Base-by-base conservation (phyloP, 208 protist species). In the Herpetomonas muscarum region DNA sequence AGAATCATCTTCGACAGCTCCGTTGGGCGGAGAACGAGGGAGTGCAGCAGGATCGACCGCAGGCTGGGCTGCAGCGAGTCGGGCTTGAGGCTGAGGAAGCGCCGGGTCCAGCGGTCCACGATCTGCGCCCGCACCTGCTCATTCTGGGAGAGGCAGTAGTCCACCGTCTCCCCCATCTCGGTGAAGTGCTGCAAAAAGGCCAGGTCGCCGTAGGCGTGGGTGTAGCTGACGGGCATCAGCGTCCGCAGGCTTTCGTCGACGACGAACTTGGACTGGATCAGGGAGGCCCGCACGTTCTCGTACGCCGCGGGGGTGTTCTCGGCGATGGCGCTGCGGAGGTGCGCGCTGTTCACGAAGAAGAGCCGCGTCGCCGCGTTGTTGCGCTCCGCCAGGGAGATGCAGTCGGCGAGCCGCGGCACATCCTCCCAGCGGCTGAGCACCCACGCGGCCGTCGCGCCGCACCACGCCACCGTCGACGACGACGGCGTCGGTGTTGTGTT, bases 151-250 rank as follows among this genome's bases (percentile, higher is more conserved):
- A 88, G 61, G 37, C 72, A 62, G 71, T 90, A 90, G 39, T 85
- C 87, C 12, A 99, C 75, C 19, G 99, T 85, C 77, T 99, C 98
- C 81, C 99, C 98, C 65, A 99, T 92, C 73, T 99, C 98, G 0
- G 92, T 91, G 37, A 99, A 92, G 80, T 99, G 97, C 78, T 99
- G 98, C 58, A 99, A 71, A 52, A 92, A 69, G 13, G 99, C 94
- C 13, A 99, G 65, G 34, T 90, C 87, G 26, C 97, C 83, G 79
- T 99, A 99, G 17, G 90, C 90, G 62, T 92, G 87, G 10, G 76
- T 61, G 75, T 96, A 94, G 70, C 85, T 94, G 19, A 94, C 67
- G 1, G 87, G 83, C 15, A 96, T 59, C 37, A 94, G 68, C n/a
- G 87, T 93, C 58, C 84, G 79, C 48, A 94, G 70, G 48, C 76